A percentile compares a stretch with the other conserved stretches of the same genome.
Conservation (phyloP, 148 eudicot genomes). For the Polygonum aviculare region DNA sequence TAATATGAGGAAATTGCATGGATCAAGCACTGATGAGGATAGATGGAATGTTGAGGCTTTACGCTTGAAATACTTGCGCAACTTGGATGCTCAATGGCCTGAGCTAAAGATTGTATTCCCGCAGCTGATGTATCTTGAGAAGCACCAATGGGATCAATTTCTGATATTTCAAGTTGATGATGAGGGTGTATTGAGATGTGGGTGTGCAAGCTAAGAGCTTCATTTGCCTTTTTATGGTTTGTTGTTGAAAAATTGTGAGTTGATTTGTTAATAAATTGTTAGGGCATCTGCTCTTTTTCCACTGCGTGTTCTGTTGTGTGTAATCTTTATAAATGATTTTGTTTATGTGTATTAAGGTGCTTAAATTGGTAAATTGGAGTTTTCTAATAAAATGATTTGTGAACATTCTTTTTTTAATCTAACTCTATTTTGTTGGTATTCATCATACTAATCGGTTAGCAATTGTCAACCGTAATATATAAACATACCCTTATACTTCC, state of each 20-base stretch:
- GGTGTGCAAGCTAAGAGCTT: background rate
- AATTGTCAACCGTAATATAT: no score
- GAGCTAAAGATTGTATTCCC: slow-evolving; percentile 17
- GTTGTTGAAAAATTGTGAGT: no score
- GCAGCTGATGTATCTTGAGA: slow-evolving; percentile 22
- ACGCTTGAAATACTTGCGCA: slow-evolving; percentile 21
- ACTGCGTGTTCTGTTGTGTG: no score
- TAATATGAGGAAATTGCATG: slow-evolving; percentile 16
- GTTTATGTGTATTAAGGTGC: no score
- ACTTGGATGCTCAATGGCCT: slow-evolving; percentile 17
- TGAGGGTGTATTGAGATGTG: slow-evolving; percentile 26
- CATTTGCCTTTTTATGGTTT: background rate
- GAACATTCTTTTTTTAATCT: no score
- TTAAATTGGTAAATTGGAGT: no score
- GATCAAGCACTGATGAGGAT: background rate
- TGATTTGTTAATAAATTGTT: no score
- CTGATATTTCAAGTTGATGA: slow-evolving; percentile 21
- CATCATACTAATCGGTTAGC: no score
- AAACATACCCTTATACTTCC: no score
- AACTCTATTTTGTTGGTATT: no score
- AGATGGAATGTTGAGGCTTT: slow-evolving; percentile 23
- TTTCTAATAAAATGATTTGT: no score
- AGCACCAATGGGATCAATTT: slow-evolving; percentile 23
- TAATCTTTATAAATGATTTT: no score
- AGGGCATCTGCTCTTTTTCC: background rate